phyloP scores from a whole-genome alignment of 2,329 filamentous ascomycete genomes.

The Penicillium sp. region DNA sequence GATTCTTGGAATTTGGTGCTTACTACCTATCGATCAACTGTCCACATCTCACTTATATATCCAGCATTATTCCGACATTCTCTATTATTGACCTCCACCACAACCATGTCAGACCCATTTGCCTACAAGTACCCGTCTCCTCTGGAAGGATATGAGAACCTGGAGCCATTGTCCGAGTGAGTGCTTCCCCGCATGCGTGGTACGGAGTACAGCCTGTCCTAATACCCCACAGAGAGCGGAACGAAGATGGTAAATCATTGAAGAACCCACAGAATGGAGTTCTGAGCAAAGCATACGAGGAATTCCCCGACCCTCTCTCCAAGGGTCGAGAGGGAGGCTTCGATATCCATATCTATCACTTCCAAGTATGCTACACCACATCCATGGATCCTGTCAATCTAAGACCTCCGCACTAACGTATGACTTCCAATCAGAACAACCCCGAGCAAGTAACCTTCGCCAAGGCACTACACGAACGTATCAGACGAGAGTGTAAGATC shows the following conservation, averaged over 20 bases:
- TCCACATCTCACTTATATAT: too few species aligned
- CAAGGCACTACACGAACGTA: slow-evolving; percentile 72
- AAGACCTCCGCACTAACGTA: background rate
- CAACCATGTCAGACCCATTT: slow-evolving; percentile 52
- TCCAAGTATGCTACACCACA: slow-evolving; percentile 46
- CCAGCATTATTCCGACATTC: too few species aligned
- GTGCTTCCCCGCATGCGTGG: slow-evolving; percentile 13
- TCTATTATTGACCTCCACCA: too few species aligned
- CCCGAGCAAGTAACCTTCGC: slow-evolving; percentile 67
- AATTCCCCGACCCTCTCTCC: slow-evolving; percentile 68
- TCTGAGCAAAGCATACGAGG: slow-evolving; percentile 68
- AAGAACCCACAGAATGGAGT: slow-evolving; percentile 65
- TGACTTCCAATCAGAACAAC: slow-evolving; percentile 50
- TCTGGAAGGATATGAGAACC: slow-evolving; percentile 53
- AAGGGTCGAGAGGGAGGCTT: slow-evolving; percentile 72
- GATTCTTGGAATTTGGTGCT: too few species aligned
- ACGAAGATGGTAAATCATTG: slow-evolving; percentile 75
- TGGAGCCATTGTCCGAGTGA: slow-evolving; percentile 50
- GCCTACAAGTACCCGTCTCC: slow-evolving; percentile 59
- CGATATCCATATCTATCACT: slow-evolving; percentile 85
- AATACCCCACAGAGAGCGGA: slow-evolving; percentile 51
- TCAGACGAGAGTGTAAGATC: slow-evolving; percentile 72
- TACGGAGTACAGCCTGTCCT: background rate
- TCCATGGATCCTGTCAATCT: too few species aligned
- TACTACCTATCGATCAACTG: too few species aligned